Conservation (phyloP, 2,329 filamentous ascomycete genomes). For the Colletotrichum agaves region DNA sequence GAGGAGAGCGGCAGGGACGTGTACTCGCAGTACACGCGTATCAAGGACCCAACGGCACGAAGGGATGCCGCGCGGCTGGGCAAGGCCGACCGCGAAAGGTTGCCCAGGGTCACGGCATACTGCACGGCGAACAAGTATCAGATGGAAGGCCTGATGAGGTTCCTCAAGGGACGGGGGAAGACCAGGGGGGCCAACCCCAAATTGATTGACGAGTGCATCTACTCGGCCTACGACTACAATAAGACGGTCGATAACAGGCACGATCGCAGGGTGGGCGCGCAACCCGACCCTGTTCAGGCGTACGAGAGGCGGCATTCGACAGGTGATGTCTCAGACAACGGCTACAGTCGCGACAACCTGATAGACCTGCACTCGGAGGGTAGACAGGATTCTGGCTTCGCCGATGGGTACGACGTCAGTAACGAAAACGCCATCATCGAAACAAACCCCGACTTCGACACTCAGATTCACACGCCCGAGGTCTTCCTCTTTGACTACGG, state of each 20-base stretch:
- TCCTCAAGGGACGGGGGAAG: slow-evolving; percentile 85
- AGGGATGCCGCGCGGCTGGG: slow-evolving; percentile 92
- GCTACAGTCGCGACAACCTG: slow-evolving; percentile 68
- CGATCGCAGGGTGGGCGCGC: slow-evolving; percentile 41
- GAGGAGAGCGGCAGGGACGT: slow-evolving; percentile 95
- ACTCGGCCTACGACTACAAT: slow-evolving; percentile 89
- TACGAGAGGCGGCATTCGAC: slow-evolving; percentile 80
- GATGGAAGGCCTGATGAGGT: slow-evolving; percentile 89
- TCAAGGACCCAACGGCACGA: slow-evolving; percentile 94
- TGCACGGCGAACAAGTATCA: slow-evolving; percentile 94
- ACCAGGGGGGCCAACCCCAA: slow-evolving; percentile 86
- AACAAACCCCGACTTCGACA: slow-evolving; percentile 80
- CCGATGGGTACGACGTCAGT: slow-evolving; percentile 43
- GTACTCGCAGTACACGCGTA: slow-evolving; percentile 96
- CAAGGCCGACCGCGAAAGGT: slow-evolving; percentile 87
- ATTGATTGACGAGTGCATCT: slow-evolving; percentile 96
- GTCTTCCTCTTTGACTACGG: slow-evolving; percentile 98
- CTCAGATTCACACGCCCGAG: slow-evolving; percentile 88
- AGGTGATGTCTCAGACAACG: slow-evolving; percentile 71
- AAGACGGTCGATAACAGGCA: slow-evolving; percentile 54
- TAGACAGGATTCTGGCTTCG: slow-evolving; percentile 46
- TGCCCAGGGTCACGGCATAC: slow-evolving; percentile 95
- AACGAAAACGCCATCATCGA: slow-evolving; percentile 50
- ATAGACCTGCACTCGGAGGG: slow-evolving; percentile 66
- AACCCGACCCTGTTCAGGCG: slow-evolving; percentile 53